phyloP scores from a whole-genome alignment of 2,329 filamentous ascomycete species.

The Fusarium sp. region DNA sequence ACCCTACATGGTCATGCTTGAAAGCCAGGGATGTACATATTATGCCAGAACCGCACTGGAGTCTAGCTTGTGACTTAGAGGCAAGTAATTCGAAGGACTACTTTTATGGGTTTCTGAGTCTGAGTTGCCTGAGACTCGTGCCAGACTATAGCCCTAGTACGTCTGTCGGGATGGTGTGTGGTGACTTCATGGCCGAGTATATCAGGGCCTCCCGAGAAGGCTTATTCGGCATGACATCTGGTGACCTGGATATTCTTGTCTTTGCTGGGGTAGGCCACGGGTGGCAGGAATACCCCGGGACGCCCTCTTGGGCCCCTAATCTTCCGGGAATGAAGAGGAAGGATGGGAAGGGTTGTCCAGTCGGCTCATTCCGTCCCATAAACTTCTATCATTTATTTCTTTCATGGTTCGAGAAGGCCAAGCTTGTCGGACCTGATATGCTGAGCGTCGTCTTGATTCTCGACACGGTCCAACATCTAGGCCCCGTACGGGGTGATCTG shows the following conservation, averaged over 20 bases:
- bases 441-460: neutral
- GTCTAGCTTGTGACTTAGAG: neutral
- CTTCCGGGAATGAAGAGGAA: neutral
- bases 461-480: neutral
- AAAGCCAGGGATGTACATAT: neutral
- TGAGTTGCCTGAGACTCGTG: neutral
- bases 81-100: constrained; percentile 12
- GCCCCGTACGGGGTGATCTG: neutral
- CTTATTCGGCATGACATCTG: neutral
- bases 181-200: constrained; percentile 6
- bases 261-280: constrained; percentile 12
- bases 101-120: constrained; percentile 12
- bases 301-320: constrained; percentile 19
- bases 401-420: neutral
- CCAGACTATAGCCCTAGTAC: neutral
- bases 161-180: constrained; percentile 1
- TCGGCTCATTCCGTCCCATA: neutral
- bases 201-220: neutral
- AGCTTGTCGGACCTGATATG: neutral
- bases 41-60: neutral
- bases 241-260: neutral
- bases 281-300: constrained; percentile 1
- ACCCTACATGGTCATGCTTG: neutral
- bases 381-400: neutral
- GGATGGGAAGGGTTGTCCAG: neutral